Percentiles rank a stretch among this genome's conserved stretches.
Conservation (phyloP, 768 basidiomycete species). For the Tylopilus plumbeoviolaceoides region DNA sequence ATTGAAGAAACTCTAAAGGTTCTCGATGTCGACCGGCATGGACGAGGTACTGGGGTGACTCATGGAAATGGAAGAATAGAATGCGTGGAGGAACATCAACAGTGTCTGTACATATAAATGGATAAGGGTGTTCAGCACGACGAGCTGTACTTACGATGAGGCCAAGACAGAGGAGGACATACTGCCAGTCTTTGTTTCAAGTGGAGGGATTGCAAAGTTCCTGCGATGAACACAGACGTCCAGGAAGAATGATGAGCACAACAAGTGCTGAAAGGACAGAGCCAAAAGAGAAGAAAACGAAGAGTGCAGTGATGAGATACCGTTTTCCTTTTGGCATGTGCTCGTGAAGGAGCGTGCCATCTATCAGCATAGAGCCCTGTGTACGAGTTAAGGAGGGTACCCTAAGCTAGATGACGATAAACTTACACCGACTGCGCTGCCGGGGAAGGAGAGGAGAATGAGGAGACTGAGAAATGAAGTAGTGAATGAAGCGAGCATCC, state of each 20-base stretch:
- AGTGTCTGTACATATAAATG: slow-evolving; percentile 56
- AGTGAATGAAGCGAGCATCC: slow-evolving; percentile 71
- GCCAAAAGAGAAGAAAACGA: slow-evolving; percentile 92
- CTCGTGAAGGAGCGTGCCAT: slow-evolving; percentile 88
- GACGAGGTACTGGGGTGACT: slow-evolving; percentile 91
- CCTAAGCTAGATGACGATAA: not conserved
- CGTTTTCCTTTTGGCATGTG: slow-evolving; percentile 91
- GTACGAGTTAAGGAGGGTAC: not conserved
- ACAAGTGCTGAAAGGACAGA: slow-evolving; percentile 88
- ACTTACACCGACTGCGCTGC: slow-evolving; percentile 88
- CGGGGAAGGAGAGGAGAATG: slow-evolving; percentile 76
- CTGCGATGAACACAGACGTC: slow-evolving; percentile 55
- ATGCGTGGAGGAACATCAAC: slow-evolving; percentile 69
- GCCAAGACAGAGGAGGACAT: slow-evolving; percentile 74
- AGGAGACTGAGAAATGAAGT: slow-evolving; percentile 68
- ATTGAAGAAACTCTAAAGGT: slow-evolving; percentile 74
- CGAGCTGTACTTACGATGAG: slow-evolving; percentile 61
- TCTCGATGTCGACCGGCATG: no score
- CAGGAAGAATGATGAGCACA: slow-evolving; percentile 75
- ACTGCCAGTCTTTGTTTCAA: slow-evolving; percentile 87
- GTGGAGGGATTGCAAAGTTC: slow-evolving; percentile 58
- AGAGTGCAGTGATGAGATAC: slow-evolving; percentile 87
- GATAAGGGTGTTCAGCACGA: not conserved
- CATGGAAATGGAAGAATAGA: slow-evolving; percentile 86
- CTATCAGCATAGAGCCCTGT: slow-evolving; percentile 94